A percentile compares a stretch with the other conserved stretches of the same genome.
Conservation (phyloP, 1,139 yeast genomes). For the Geotrichum candidum region DNA sequence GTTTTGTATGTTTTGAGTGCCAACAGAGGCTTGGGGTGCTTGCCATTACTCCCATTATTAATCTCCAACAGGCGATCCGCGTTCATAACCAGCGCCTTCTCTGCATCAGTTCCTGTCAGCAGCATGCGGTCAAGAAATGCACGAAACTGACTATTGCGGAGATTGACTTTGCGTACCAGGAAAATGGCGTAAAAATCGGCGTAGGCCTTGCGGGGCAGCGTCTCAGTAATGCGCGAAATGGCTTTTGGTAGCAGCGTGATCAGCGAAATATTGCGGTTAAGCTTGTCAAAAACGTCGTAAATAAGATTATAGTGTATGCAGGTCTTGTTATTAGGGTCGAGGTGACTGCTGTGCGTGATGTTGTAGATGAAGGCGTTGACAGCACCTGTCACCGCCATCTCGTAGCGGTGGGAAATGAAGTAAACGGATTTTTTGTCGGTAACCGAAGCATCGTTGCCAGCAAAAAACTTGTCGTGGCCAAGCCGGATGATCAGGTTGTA, state of each 20-base stretch:
- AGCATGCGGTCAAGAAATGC: slow-evolving; percentile 17
- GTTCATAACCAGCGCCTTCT: slow-evolving; percentile 20
- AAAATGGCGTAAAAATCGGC: slow-evolving; percentile 23
- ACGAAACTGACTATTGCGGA: slow-evolving; percentile 14
- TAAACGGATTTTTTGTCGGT: slow-evolving; percentile 1
- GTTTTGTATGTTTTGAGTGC: slow-evolving; percentile 3
- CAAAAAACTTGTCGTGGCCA: neutral
- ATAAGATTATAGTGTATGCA: slow-evolving; percentile 20
- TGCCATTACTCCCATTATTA: slow-evolving; percentile 4
- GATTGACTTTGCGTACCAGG: slow-evolving; percentile 19
- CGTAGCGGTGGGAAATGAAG: neutral
- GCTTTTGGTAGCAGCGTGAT: slow-evolving; percentile 21
- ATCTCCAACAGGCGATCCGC: slow-evolving; percentile 20
- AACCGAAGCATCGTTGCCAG: slow-evolving; percentile 6
- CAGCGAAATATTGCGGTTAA: slow-evolving; percentile 14
- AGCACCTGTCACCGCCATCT: neutral
- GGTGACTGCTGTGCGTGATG: neutral
- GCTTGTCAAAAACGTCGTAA: slow-evolving; percentile 18
- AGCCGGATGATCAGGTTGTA: neutral
- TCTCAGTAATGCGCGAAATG: slow-evolving; percentile 17
- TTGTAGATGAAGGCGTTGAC: neutral
- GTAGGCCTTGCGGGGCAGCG: slow-evolving; percentile 21
- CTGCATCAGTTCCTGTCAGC: slow-evolving; percentile 22
- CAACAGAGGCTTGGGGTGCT: slow-evolving; percentile 3
- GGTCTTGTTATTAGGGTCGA: neutral